Conservation (phyloP, 495 filamentous ascomycete genomes). For the Annulohypoxylon bovei region DNA sequence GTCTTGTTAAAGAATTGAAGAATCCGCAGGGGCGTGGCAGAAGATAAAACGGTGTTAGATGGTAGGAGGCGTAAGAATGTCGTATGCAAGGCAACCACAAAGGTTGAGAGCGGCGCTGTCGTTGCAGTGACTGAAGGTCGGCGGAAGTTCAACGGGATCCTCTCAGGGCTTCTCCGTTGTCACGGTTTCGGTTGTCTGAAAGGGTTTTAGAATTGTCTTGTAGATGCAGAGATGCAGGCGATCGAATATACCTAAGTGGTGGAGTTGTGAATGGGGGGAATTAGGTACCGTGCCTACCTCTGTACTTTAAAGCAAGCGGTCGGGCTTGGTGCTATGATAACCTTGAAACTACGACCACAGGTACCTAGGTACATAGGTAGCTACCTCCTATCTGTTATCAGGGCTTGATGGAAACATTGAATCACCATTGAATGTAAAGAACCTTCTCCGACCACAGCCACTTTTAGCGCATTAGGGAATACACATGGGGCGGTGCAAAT, state of each 20-base stretch:
- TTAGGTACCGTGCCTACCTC: conserved; percentile 31
- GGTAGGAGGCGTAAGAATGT: conserved; percentile 32
- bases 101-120: conserved; percentile 30
- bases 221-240: conserved; percentile 24
- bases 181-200: conserved; percentile 21
- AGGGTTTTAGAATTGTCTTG: conserved; percentile 36
- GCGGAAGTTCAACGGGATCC: conserved; percentile 1
- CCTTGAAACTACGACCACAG: conserved; percentile 11
- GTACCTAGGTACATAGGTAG: conserved; percentile 1
- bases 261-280: conserved; percentile 35
- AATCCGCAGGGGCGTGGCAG: background rate
- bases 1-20: conserved; percentile 11
- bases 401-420: conserved; percentile 5
- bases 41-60: conserved; percentile 31
- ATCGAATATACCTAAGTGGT: conserved; percentile 36
- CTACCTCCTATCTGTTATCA: conserved; percentile 8
- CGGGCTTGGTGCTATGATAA: conserved; percentile 24
- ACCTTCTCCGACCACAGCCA: background rate
- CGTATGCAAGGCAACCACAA: conserved; percentile 39
- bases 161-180: conserved; percentile 20
- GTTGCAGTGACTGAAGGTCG: conserved; percentile 3
- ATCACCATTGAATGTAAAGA: conserved; percentile 1
- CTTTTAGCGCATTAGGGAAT: conserved; percentile 4
- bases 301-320: conserved; percentile 32
- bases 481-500: conserved; percentile 25